These are phyloP conservation scores for Reutealis trisperma DNA, from an alignment of 345 rosid species.

Conservation along the genomic window DNA sequence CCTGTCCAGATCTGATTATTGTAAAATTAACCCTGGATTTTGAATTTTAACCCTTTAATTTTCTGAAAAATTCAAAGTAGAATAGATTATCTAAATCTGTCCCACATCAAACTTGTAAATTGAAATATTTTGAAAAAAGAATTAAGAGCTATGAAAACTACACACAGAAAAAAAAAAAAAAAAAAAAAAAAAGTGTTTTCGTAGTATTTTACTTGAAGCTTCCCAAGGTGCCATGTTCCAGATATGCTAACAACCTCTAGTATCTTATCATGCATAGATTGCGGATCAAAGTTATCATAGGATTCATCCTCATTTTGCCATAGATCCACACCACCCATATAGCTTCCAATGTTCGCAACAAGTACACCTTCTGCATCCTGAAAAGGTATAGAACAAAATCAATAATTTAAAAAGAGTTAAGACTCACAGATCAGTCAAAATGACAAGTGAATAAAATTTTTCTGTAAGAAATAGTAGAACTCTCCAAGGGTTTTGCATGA, in stretches of 20 bases:
- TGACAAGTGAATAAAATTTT: neutral
- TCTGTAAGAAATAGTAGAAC: neutral
- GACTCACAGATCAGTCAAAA: neutral
- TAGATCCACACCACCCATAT: constrained; percentile 92
- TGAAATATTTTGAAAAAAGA: neutral
- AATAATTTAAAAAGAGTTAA: neutral
- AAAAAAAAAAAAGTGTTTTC: neutral
- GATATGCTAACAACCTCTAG: constrained; percentile 77
- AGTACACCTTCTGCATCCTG: constrained; percentile 84
- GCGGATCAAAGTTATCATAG: constrained; percentile 65
- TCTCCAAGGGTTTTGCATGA: neutral
- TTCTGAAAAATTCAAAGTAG: too few relatives aligned
- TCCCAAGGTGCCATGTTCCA: constrained; percentile 94
- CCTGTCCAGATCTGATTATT: too few relatives aligned
- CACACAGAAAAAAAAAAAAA: too few relatives aligned
- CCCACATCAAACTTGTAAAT: too few relatives aligned
- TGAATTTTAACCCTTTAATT: too few relatives aligned
- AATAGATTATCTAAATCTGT: too few relatives aligned
- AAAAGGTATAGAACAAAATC: constrained; percentile 4
- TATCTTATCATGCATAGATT: constrained; percentile 71
- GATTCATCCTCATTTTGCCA: constrained; percentile 83
- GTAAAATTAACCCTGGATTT: too few relatives aligned
- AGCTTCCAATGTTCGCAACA: constrained; percentile 81
- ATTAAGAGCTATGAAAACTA: too few relatives aligned
- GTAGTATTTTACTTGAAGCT: constrained; percentile 61